Evolutionary conservation across 257 asterid genomes (phyloP), one percentile per base, ranked within the genome.

Genomic region (Nicotiana obtusifolia): DNA sequence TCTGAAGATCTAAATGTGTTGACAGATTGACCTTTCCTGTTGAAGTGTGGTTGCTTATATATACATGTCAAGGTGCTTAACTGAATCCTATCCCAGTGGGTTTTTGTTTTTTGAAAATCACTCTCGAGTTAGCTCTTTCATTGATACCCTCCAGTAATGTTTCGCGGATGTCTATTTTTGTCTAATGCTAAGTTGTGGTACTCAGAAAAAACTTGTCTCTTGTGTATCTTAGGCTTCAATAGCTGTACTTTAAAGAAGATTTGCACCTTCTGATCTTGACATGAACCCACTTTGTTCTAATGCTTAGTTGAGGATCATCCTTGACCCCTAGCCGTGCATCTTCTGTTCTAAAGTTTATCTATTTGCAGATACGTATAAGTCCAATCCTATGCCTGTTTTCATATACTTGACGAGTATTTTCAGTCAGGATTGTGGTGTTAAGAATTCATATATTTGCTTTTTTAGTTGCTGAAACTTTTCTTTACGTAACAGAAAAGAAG

Each of bases 401-500:
- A 19, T 41, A 71, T 41, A 31, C 20, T 41, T 4, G 5, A 35
- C 17, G 4, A 19, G 30, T 68, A 35, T 68, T 53, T n/a, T n/a
- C 77, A 68, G 54, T 68, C 54, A 66, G 28, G 14, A 49, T 20
- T 66, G 76, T 66, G 76, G 26, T 17, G 52, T 33, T 31, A 7
- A 16, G 5, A 31, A 66, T 33, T 66, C 53, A 66, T 37, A n/a
- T 28, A 22, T 28, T 67, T 19, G 19, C 20, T 13, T 20, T 41
- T 41, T 71, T 13, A 49, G 59, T 20, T 71, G 59, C 59, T 71
- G 78, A 71, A 71, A 71, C 78, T 71, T 71, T 56, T 41, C 59
- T 71, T 71, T 71, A 6, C 44, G 6, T 71, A n/a, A 44, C 78
- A 71, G 78, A 71, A 44, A 71, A 71, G 78, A 71, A 71, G 78